phyloP scores from a whole-genome alignment of 1,284 basidiomycete genomes.

The Dichomitus squalens region DNA sequence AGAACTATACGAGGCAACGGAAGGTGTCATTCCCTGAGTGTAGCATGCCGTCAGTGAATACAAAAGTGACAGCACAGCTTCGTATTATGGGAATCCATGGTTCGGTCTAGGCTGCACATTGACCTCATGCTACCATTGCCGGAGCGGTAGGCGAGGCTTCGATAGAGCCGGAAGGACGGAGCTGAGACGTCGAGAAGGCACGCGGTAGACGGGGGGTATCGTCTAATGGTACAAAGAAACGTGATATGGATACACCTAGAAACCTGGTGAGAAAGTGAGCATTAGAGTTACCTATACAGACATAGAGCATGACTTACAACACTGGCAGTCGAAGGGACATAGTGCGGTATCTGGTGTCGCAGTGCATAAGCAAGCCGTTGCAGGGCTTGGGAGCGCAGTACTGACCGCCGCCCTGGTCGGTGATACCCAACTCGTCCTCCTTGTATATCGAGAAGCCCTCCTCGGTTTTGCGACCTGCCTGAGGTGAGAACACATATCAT shows the following conservation, averaged over 20 bases:
- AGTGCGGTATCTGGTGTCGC: conserved; percentile 37
- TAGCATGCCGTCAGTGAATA: conserved; percentile 20
- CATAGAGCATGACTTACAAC: conserved; percentile 27
- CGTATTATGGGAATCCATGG: conserved; percentile 13
- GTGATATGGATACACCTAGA: conserved; percentile 36
- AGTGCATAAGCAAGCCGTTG: conserved; percentile 24
- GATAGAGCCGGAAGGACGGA: conserved; percentile 53
- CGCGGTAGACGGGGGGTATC: conserved; percentile 42
- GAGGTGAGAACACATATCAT: conserved; percentile 1
- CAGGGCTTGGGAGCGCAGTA: conserved; percentile 10
- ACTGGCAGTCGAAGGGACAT: conserved; percentile 39
- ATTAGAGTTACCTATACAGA: background rate
- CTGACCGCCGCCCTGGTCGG: conserved; percentile 76
- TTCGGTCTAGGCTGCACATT: conserved; percentile 26
- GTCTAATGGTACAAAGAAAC: conserved; percentile 13
- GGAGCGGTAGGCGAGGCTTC: conserved; percentile 57
- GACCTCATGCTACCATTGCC: conserved; percentile 28
- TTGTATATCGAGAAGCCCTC: conserved; percentile 87
- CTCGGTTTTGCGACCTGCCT: conserved; percentile 76
- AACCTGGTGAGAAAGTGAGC: conserved; percentile 41
- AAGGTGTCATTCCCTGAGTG: conserved; percentile 22
- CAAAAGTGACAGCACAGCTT: conserved; percentile 16
- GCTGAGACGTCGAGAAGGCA: conserved; percentile 16
- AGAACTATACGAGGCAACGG: background rate
- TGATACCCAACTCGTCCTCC: conserved; percentile 83